Evolutionary conservation across 352 stramenopile genomes (phyloP), one percentile per base, ranked within the genome.

Genomic region (Hyaloperonospora brassicae): DNA sequence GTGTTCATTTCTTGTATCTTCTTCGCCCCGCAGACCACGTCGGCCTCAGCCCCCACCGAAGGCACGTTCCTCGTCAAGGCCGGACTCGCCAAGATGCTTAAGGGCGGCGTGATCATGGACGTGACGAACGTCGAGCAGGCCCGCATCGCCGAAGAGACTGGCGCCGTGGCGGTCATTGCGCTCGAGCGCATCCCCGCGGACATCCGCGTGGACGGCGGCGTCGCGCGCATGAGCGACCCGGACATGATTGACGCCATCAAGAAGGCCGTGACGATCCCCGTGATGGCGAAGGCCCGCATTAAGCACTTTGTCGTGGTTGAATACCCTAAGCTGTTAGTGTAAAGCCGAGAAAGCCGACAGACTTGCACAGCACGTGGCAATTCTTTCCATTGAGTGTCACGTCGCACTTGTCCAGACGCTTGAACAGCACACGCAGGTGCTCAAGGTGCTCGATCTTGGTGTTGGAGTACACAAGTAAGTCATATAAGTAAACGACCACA

Each of bases 281-380:
- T 99, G 35, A 99, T 99, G 96, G 96, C 96, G 43, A 99, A 99
- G 81, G 91, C 86, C 24, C 90, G 96, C 55, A 99, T 99, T 59
- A 95, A 95, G 56, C 96, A 99, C 76, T 98, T 98, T 64, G 95
- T 99, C 17, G 17, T 17, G 17, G 17, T 17, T 21, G 2, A 42
- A 42, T 42, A 22, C 4, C 36, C n/a, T 42, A 4, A 4, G 36
- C 14, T n/a, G 36, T 17, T 13, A 42, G 36, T 17, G 12, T 21
- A n/a, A 42, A 42, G 36, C 36, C 36, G n/a, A 42, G 27, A 34
- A 9, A 34, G 27, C 8, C 27, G 27, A 34, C 27, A 34, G 27
- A 34, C 27, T 34, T 4, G 27, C 27, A 8, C 8, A 34, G 27
- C 8, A 34, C 8, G 27, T 34, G 27, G 27, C 27, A 34, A 9